Evolutionary conservation across 768 basidiomycete genomes (phyloP), one percentile per base, ranked within the genome.

Genomic region (Artomyces pyxidatus): DNA sequence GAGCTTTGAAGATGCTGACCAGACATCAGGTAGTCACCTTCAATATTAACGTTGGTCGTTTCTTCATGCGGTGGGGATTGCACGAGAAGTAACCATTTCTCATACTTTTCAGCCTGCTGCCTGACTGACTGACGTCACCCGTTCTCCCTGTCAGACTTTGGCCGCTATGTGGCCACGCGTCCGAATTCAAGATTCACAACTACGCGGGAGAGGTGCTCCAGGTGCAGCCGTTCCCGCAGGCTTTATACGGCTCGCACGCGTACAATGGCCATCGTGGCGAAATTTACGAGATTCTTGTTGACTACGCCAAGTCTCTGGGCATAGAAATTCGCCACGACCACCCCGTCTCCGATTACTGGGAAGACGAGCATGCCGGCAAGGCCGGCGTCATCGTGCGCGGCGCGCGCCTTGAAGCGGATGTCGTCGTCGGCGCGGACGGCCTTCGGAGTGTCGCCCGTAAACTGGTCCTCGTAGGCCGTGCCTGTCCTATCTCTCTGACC

Each of bases 241-340:
- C 42, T 28, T 45, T 38, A 27, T 58, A 44, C 42, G 57, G 50
- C 37, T 53, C 56, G 44, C 54, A 55, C 53, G 47, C 50, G 26
- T 60, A 62, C 51, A 57, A 61, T 48, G 63, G 59, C n/a, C 58
- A 62, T 52, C 63, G 59, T 37, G 60, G 49, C 39, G 59, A 61
- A 47, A 44, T 67, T 23, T 54, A 59, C 45, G 26, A 49, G 12
- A 46, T 60, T 26, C 40, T 62, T 19, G 49, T 57, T 23, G 39
- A 55, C 5, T 48, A 55, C 38, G 67, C 60, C 27, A 29, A 49
- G 27, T 55, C 47, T 26, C 41, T 62, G 23, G 53, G 56, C 39
- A 37, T 53, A 38, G 54, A 60, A 49, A 45, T 58, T 35, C 58
- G 50, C 39, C 54, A 61, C 26, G 51, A 51, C 27, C 44, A 51